Evolutionary conservation across 164 flowering plant species (phyloP), one percentile per base, ranked within the genome.

Genomic region (Amborella trichopoda): DNA sequence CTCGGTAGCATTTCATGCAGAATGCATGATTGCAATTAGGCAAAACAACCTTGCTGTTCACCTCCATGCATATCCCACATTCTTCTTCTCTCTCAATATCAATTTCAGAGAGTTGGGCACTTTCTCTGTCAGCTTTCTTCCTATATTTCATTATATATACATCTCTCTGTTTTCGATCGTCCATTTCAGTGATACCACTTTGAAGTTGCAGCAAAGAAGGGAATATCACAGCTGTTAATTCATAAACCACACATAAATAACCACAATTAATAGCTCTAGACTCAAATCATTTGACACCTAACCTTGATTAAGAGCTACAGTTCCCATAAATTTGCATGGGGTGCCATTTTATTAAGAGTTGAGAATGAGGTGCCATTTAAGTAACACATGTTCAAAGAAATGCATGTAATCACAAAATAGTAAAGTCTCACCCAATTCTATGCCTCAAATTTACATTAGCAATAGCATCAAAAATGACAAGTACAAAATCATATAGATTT

Each of bases 41-140:
- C 49, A 90, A 54, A 28, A 85, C 94, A 20, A 85, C 74, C 63
- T 74, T 90, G 59, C 65, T 71, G 48, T 68, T 63, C 53, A 73
- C 52, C 71, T 90, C 95, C 94, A 90, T 68, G 70, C 97, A 90
- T 43, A 90, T 85, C 3, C 86, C 91, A 56, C 95, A 90, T 51
- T 90, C 95, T 53, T 81, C 86, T 26, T 90, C 97, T 54, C 86
- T 77, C 55, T 86, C 96, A 3, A 70, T 25, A 44, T 90, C 95
- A 24, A 76, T 46, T 58, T 75, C 87, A 22, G 83, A 68, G 20
- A 78, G 60, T 61, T 78, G 75, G 12, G 79, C 85, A 51, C 70
- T 79, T 41, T 71, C 62, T 54, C 54, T 38, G 5, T 65, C 72
- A 49, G 68, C 73, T 59, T 60, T 77, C 33, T 62, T 78, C 43